A percentile compares a stretch with the other conserved stretches of the same genome.
phyloP scores from a whole-genome alignment of 176 grass and related monocot genomes.

The Puccinellia tenuiflora region DNA sequence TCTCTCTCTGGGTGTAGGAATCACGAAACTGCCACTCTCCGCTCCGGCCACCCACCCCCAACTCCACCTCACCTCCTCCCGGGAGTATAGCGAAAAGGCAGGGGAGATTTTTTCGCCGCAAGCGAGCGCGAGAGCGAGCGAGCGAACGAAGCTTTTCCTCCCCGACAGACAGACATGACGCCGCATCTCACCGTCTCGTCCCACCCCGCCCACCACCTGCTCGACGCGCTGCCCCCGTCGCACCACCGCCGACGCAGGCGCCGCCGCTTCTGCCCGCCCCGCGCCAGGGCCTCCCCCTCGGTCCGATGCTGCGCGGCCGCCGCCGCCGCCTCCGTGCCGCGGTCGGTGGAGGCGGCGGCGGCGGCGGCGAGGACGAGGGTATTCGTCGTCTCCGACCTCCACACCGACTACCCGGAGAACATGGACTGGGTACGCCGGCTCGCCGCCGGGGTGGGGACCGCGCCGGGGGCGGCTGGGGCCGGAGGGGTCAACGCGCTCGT shows the following conservation, averaged over 20 bases:
- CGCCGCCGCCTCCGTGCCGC: conserved; percentile 2
- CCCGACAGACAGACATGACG: conserved; percentile 30
- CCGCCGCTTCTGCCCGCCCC: neutral
- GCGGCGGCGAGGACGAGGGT: conserved; percentile 32
- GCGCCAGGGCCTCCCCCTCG: neutral
- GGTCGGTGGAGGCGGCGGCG: neutral
- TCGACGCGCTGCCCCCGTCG: conserved; percentile 15
- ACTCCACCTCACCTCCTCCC: neutral
- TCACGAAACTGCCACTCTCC: neutral
- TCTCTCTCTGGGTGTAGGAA: too few species aligned
- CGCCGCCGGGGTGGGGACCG: conserved; percentile 16
- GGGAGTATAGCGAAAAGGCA: neutral
- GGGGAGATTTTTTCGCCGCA: conserved; percentile 21
- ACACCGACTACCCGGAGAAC: conserved; percentile 88
- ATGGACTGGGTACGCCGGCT: conserved; percentile 91
- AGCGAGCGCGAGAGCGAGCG: neutral
- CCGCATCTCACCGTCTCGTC: conserved; percentile 39
- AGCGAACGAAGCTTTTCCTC: neutral
- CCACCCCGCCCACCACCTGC: conserved; percentile 21
- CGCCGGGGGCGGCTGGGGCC: neutral
- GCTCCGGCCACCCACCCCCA: neutral
- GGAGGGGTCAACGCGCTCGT: conserved; percentile 54
- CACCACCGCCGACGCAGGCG: conserved; percentile 23
- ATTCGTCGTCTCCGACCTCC: conserved; percentile 87
- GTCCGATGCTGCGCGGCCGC: conserved; percentile 21